Evolutionary conservation across 2,329 filamentous ascomycete genomes (phyloP), one percentile per base, ranked within the genome.

Genomic region (Incumbomyces delicatus): DNA sequence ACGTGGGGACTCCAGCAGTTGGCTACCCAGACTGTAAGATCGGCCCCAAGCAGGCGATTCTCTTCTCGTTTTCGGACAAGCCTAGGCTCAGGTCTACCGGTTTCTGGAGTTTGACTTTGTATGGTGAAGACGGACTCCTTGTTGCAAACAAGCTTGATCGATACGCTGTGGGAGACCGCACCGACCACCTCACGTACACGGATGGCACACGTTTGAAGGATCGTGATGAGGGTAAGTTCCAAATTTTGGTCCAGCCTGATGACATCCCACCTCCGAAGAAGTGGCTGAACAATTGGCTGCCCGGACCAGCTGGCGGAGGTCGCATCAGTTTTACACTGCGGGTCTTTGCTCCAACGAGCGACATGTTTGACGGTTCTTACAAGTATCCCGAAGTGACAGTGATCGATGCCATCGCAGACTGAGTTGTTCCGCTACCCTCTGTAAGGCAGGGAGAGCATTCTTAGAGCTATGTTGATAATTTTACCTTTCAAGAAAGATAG

Each of bases 191-290:
- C 20, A 60, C 54, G 3, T 59, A 56, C 43, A n/a, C 41, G 3
- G 53, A 58, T 45, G 61, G 59, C 1, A 50, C 40, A 2, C 16
- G n/a, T 10, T 29, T 45, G 16, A 18, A 14, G n/a, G n/a, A 14
- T 4, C n/a, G 33, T 6, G n/a, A 14, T 11, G 46, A 34, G 4
- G 35, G 45, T 32, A 18, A 35, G 40, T 62, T 62, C 38, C 50
- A 59, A 41, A 51, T 62, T 11, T 50, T 62, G 32, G 35, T 62
- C 6, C 60, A 62, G 47, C 44, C 57, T 13, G 44, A 44, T 5
- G 50, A 57, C 41, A 47, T 58, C 2, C 16, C 36, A 13, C 60
- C 59, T 1, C 59, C 59, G 6, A 32, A 46, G 2, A 58, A 59
- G 32, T 61, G 57, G 59, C 56, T 50, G 30, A 46, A 35, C 30